phyloP scores from a whole-genome alignment of 129 eudicot species.

The Artemisia tridentata region DNA sequence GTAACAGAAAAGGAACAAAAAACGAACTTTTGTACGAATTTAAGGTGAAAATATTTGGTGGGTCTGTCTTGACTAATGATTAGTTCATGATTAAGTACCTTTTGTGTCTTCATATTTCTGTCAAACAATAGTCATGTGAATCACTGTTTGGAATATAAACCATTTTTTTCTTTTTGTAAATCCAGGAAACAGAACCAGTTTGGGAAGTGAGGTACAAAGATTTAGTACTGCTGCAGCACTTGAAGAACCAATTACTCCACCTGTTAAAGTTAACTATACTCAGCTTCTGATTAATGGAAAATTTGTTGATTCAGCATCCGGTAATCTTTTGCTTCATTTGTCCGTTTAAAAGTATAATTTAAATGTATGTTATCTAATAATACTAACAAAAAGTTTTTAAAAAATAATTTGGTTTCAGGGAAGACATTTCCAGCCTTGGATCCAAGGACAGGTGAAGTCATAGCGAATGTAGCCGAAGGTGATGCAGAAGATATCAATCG shows the following conservation, averaged over 20 bases:
- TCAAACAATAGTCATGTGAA: not conserved
- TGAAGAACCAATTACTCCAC: slow-evolving; percentile 49
- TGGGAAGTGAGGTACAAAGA: slow-evolving; percentile 26
- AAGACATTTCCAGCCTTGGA: slow-evolving; percentile 56
- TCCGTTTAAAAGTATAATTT: not conserved
- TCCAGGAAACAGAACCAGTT: slow-evolving; percentile 35
- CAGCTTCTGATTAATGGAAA: slow-evolving; percentile 60
- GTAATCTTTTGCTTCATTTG: slow-evolving; percentile 25
- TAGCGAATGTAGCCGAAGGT: slow-evolving; percentile 54
- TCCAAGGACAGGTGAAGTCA: slow-evolving; percentile 59
- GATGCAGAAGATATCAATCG: slow-evolving; percentile 58
- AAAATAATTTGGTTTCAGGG: slow-evolving; percentile 16
- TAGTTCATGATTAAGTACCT: not conserved
- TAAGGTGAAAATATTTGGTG: slow-evolving; percentile 3
- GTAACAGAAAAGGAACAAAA: not conserved
- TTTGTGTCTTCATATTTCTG: not conserved
- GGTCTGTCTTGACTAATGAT: slow-evolving; percentile 14
- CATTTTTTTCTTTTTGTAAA: not conserved
- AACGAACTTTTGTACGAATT: not conserved
- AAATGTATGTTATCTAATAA: not conserved
- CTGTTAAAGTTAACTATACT: slow-evolving; percentile 47
- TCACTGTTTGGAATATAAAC: not conserved
- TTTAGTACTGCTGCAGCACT: slow-evolving; percentile 44
- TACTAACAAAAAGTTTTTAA: not conserved
- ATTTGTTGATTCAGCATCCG: slow-evolving; percentile 65